Percentiles rank a stretch among this genome's conserved stretches.
Conservation (phyloP, 139 green algal genomes). For the Chlorella sp. region DNA sequence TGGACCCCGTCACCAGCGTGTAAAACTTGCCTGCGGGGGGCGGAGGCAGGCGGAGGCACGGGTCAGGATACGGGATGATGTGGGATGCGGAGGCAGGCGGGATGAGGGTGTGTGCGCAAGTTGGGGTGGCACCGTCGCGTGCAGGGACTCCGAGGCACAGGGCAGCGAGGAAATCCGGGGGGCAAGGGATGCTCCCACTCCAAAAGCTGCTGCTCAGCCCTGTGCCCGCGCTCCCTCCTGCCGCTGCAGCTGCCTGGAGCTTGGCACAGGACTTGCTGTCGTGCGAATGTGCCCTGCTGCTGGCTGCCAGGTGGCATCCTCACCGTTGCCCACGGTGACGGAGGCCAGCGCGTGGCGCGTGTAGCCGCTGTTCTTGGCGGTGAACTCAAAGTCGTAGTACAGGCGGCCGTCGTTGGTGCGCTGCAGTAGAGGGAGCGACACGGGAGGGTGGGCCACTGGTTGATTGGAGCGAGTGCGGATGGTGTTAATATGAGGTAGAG, state of each 20-base stretch:
- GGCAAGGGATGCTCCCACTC: not conserved
- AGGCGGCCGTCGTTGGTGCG: conserved; percentile 73
- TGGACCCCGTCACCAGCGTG: conserved; percentile 90
- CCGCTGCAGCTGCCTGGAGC: not conserved
- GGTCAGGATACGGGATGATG: not conserved
- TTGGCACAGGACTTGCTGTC: no score
- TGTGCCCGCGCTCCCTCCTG: not conserved
- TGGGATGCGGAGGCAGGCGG: not conserved
- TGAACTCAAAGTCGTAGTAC: conserved; percentile 97
- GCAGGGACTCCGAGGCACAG: no score
- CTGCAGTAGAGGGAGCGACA: conserved; percentile 46
- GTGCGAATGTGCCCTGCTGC: no score
- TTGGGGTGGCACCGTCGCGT: no score
- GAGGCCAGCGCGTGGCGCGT: conserved; percentile 83
- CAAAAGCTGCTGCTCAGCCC: not conserved
- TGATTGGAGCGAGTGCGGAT: no score
- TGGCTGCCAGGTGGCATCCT: not conserved
- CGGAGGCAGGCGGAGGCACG: not conserved
- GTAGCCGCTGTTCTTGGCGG: conserved; percentile 72
- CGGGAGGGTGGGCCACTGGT: no score
- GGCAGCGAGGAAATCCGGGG: not conserved
- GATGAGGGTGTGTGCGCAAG: not conserved
- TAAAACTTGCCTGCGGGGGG: conserved; percentile 90
- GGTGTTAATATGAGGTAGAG: no score
- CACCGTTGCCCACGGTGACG: conserved; percentile 79